These are phyloP conservation scores for Phragmites australis DNA, from an alignment of 176 grass and related monocot genomes.

Conservation along the genomic window DNA sequence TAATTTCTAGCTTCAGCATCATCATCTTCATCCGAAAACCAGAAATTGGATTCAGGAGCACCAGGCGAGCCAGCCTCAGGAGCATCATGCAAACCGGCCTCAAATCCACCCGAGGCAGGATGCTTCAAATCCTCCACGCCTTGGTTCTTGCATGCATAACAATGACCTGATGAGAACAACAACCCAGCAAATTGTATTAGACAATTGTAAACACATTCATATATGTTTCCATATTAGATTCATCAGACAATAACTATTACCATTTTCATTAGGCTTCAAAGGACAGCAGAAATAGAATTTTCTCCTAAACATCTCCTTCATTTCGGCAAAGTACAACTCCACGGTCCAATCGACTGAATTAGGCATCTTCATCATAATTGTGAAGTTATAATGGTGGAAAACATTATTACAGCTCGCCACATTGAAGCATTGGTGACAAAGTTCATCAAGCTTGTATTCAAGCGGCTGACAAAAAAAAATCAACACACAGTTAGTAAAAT, in stretches of 20 bases:
- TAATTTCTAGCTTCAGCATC: too few relatives aligned
- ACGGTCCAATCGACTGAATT: neutral
- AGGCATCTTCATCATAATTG: neutral
- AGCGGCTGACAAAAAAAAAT: neutral
- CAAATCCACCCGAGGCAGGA: neutral
- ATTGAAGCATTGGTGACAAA: conserved; percentile 17
- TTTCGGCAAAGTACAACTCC: conserved; percentile 13
- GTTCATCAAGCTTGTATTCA: neutral
- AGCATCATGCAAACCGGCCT: too few relatives aligned
- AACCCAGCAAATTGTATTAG: neutral
- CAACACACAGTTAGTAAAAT: neutral
- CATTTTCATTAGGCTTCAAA: conserved; percentile 3
- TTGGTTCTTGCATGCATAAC: conserved; percentile 22
- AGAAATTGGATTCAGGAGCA: neutral
- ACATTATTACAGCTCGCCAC: neutral
- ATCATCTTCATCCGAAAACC: neutral
- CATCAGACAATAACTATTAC: neutral
- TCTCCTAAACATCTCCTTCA: conserved; percentile 21
- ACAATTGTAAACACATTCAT: neutral
- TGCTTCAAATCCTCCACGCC: conserved; percentile 8
- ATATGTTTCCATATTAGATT: neutral
- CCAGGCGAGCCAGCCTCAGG: neutral
- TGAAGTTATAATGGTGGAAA: conserved; percentile 38
- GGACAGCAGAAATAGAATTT: conserved; percentile 2
- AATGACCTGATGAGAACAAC: neutral